Evolutionary conservation across 2,329 filamentous ascomycete genomes (phyloP).

Genomic region (Ophiostoma triangulosporum): DNA sequence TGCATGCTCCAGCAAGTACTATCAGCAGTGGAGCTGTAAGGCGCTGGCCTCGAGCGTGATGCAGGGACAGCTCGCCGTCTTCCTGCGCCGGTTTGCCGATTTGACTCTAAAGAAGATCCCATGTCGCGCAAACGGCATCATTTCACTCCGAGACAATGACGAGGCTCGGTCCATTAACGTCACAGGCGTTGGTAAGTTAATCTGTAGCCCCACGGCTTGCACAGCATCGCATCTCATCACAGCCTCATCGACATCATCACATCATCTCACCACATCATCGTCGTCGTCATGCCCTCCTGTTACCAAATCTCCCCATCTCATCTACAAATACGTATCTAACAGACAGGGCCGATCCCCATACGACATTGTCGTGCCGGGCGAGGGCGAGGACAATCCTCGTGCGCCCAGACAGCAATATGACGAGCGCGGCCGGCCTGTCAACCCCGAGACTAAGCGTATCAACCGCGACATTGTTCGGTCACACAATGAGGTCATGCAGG

Average conservation of each 20-base stretch:
- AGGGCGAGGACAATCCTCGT: constrained; percentile 28
- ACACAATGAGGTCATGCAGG: constrained; percentile 50
- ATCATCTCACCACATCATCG: not conserved
- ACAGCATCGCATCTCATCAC: not conserved
- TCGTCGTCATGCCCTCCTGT: too few relatives aligned
- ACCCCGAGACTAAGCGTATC: constrained; percentile 38
- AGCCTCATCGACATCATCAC: too few relatives aligned
- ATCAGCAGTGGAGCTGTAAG: too few relatives aligned
- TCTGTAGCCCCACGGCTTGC: not conserved
- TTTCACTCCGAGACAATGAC: constrained; percentile 28
- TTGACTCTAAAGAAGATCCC: not conserved
- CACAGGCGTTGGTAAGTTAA: constrained; percentile 37
- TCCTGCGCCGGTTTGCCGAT: not conserved
- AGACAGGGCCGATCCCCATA: constrained; percentile 45
- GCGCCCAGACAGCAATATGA: constrained; percentile 38
- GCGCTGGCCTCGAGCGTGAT: too few relatives aligned
- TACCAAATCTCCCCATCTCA: not conserved
- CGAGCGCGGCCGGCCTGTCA: constrained; percentile 40
- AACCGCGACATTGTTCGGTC: constrained; percentile 45
- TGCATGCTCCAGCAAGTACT: not conserved
- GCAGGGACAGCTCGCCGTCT: not conserved
- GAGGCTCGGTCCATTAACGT: constrained; percentile 41
- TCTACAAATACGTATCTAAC: too few relatives aligned
- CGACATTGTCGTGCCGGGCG: constrained; percentile 40
- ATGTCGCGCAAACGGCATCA: constrained; percentile 4